Evolutionary conservation across 768 basidiomycete species (phyloP).

Genomic region (Leccinum imitatum): DNA sequence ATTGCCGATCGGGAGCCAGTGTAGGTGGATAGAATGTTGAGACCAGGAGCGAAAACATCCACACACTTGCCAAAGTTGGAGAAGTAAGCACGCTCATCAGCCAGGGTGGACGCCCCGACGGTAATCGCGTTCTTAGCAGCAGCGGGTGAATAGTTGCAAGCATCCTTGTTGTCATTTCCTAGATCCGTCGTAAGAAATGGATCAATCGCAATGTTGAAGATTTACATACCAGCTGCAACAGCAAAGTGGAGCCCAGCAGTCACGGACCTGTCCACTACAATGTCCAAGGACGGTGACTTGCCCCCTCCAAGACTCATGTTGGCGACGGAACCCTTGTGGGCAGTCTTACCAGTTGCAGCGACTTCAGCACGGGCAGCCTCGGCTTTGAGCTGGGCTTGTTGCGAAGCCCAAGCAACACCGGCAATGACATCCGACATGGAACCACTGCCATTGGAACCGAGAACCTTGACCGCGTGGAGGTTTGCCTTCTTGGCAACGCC

Average conservation of each 20-base stretch:
- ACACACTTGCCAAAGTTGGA: slow-evolving; percentile 92
- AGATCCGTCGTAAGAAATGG: neutral
- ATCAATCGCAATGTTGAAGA: neutral
- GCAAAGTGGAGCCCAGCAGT: slow-evolving; percentile 88
- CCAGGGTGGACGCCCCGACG: slow-evolving; percentile 86
- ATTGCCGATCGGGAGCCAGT: slow-evolving; percentile 59
- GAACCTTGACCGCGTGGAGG: slow-evolving; percentile 87
- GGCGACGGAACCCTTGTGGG: slow-evolving; percentile 91
- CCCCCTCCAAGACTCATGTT: slow-evolving; percentile 99
- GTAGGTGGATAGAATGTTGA: slow-evolving; percentile 91
- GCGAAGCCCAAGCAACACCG: slow-evolving; percentile 82
- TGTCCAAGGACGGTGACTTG: slow-evolving; percentile 82
- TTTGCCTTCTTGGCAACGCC: slow-evolving; percentile 96
- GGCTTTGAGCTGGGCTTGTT: slow-evolving; percentile 51
- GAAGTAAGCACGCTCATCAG: slow-evolving; percentile 84
- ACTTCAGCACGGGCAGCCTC: slow-evolving; percentile 63
- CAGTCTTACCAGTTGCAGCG: slow-evolving; percentile 70
- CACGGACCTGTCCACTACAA: slow-evolving; percentile 83
- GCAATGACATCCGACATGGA: slow-evolving; percentile 91
- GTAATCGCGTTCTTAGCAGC: slow-evolving; percentile 87
- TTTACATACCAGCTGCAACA: slow-evolving; percentile 84
- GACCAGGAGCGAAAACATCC: slow-evolving; percentile 88
- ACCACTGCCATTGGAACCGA: slow-evolving; percentile 93
- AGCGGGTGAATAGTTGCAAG: slow-evolving; percentile 93
- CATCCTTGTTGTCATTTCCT: slow-evolving; percentile 85